A percentile compares a stretch with the other conserved stretches of the same genome.
phyloP scores from a whole-genome alignment of 805 yeast species.

The Metschnikowia cerradonensis region DNA sequence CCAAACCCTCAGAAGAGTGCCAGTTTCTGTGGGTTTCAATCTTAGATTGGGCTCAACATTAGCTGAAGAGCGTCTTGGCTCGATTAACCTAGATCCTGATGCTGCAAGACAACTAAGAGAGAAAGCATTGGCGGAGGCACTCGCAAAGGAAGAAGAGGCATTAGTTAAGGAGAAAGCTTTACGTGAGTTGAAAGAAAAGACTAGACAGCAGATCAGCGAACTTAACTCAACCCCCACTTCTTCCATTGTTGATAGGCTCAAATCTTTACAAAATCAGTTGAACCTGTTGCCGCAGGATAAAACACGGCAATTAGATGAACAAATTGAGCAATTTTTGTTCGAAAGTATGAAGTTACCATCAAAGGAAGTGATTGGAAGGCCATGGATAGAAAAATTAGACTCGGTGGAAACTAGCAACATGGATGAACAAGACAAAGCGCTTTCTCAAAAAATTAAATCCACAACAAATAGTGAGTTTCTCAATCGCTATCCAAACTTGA shows the following conservation, averaged over 20 bases:
- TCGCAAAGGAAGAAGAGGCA: slow-evolving; percentile 42
- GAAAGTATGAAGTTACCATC: slow-evolving; percentile 32
- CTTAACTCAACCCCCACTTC: slow-evolving; percentile 34
- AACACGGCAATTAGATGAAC: slow-evolving; percentile 37
- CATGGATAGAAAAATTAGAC: slow-evolving; percentile 25
- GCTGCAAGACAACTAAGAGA: slow-evolving; percentile 30
- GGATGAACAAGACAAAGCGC: slow-evolving; percentile 8
- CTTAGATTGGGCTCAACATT: not conserved
- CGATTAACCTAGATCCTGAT: not conserved
- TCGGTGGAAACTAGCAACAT: not conserved
- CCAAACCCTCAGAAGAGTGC: not conserved
- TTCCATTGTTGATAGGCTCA: slow-evolving; percentile 27
- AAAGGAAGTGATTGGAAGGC: slow-evolving; percentile 26
- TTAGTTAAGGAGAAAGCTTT: slow-evolving; percentile 31
- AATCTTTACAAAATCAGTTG: slow-evolving; percentile 29
- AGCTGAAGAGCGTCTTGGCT: not conserved
- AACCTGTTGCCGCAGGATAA: slow-evolving; percentile 27
- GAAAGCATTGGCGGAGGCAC: slow-evolving; percentile 39
- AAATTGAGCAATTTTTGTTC: slow-evolving; percentile 36
- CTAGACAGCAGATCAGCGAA: slow-evolving; percentile 25
- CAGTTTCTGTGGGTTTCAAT: not conserved
- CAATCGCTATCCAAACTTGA: slow-evolving; percentile 55
- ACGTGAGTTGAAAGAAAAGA: slow-evolving; percentile 28
- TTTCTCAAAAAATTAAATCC: slow-evolving; percentile 22
- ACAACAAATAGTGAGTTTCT: slow-evolving; percentile 31